Conservation (phyloP, 2,329 filamentous ascomycete species). For the Proliferodiscus dingleyae region DNA sequence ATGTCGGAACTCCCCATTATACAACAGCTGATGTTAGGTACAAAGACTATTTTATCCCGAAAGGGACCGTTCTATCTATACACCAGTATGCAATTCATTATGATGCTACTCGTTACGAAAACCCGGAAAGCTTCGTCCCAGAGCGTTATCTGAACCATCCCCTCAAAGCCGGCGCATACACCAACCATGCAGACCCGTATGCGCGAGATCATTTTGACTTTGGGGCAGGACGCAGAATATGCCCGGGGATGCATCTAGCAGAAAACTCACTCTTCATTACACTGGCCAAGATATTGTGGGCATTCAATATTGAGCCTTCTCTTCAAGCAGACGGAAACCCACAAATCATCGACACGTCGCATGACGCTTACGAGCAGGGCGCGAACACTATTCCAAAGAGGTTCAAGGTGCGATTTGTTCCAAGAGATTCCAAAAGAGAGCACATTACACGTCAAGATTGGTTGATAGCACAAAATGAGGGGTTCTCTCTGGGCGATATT, state of each 20-base stretch:
- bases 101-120: slow-evolving; percentile 34
- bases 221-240: slow-evolving; percentile 42
- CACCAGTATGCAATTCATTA: slow-evolving; percentile 35
- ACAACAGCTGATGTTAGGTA: slow-evolving; percentile 51
- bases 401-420: slow-evolving; percentile 5
- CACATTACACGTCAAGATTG: background rate
- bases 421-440: background rate
- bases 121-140: slow-evolving; percentile 41
- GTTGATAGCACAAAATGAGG: background rate
- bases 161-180: slow-evolving; percentile 26
- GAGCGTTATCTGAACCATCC: slow-evolving; percentile 29
- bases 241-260: slow-evolving; percentile 46
- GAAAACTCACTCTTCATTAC: background rate
- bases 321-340: slow-evolving; percentile 34
- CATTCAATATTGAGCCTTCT: slow-evolving; percentile 38
- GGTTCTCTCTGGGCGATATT: background rate
- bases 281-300: slow-evolving; percentile 8
- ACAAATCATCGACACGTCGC: background rate
- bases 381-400: slow-evolving; percentile 3
- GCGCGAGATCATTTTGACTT: slow-evolving; percentile 33
- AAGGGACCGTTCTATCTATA: slow-evolving; percentile 33
- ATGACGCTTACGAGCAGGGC: slow-evolving; percentile 4
- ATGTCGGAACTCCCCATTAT: slow-evolving; percentile 48
- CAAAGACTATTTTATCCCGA: slow-evolving; percentile 45
- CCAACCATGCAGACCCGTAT: slow-evolving; percentile 50